Conservation (phyloP, 2,329 filamentous ascomycete genomes). For the Beauveria bassiana region DNA sequence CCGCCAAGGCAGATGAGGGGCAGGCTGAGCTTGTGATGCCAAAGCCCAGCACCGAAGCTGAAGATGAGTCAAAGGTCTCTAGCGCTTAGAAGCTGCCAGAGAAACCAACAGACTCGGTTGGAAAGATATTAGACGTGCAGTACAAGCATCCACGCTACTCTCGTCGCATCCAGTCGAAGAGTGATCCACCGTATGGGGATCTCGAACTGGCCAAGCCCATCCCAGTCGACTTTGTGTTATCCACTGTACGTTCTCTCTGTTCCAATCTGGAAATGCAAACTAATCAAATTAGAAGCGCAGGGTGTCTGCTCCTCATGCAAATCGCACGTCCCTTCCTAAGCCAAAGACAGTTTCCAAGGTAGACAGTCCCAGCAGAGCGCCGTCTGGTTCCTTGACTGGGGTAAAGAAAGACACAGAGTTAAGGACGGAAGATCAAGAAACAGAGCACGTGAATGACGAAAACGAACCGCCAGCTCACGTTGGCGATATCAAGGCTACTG, state of each 20-base stretch:
- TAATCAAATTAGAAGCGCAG: neutral
- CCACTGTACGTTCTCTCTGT: slow-evolving; percentile 1
- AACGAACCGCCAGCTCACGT: slow-evolving; percentile 6
- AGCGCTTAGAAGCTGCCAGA: slow-evolving; percentile 17
- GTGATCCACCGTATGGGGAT: slow-evolving; percentile 30
- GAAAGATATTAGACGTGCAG: slow-evolving; percentile 15
- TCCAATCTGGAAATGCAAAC: neutral
- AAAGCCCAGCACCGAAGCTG: neutral
- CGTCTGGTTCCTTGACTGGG: neutral
- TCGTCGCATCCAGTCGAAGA: slow-evolving; percentile 39
- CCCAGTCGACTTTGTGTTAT: neutral
- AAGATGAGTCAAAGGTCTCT: slow-evolving; percentile 6
- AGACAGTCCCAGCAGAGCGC: neutral
- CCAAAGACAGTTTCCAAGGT: neutral
- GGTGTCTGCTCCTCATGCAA: slow-evolving; percentile 5
- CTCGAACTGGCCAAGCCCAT: slow-evolving; percentile 13
- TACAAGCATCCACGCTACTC: slow-evolving; percentile 32
- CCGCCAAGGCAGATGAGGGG: slow-evolving; percentile 16
- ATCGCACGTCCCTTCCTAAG: slow-evolving; percentile 1
- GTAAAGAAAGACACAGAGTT: neutral
- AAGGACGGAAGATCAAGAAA: neutral
- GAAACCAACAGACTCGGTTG: slow-evolving; percentile 15
- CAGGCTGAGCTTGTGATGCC: neutral
- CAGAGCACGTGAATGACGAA: neutral
- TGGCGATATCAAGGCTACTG: neutral